phyloP scores from a whole-genome alignment of 2,329 filamentous ascomycete genomes.

The Claviceps lovelessii region DNA sequence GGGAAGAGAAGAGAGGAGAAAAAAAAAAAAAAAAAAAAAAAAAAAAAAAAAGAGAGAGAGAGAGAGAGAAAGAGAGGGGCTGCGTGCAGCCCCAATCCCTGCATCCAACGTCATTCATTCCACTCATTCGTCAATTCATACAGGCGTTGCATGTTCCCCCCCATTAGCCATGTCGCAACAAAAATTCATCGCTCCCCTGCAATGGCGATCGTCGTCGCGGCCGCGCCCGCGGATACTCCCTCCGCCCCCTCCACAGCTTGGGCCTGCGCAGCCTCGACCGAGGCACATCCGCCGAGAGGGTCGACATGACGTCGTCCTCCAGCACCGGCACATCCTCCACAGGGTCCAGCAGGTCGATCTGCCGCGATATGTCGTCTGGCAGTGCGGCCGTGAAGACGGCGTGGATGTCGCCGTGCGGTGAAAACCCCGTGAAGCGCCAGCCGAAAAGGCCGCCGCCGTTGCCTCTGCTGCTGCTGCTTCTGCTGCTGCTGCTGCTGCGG shows the following conservation, averaged over 20 bases:
- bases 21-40: no score
- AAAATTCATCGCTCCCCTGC: not conserved
- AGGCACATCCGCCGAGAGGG: constrained; percentile 13
- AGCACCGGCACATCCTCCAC: constrained; percentile 20
- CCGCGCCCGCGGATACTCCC: constrained; percentile 5
- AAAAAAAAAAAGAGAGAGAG: no score
- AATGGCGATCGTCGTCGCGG: constrained; percentile 1
- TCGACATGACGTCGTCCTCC: constrained; percentile 18
- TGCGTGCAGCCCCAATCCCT: not conserved
- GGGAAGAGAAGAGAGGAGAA: no score
- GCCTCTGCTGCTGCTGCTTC: not conserved
- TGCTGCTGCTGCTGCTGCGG: not conserved
- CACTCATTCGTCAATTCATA: not conserved
- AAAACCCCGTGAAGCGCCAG: constrained; percentile 32
- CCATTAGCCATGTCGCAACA: not conserved
- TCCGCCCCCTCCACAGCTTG: constrained; percentile 2
- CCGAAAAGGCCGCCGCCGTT: constrained; percentile 7
- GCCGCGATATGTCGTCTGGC: constrained; percentile 26
- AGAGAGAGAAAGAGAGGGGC: no score
- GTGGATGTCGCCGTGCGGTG: constrained; percentile 46
- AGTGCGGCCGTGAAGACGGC: constrained; percentile 46
- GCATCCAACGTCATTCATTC: not conserved
- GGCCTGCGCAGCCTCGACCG: constrained; percentile 3
- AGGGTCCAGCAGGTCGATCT: constrained; percentile 21
- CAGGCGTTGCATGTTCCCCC: no score